Conservation (phyloP, 2,329 filamentous ascomycete genomes). For the Thyridium curvatum region DNA sequence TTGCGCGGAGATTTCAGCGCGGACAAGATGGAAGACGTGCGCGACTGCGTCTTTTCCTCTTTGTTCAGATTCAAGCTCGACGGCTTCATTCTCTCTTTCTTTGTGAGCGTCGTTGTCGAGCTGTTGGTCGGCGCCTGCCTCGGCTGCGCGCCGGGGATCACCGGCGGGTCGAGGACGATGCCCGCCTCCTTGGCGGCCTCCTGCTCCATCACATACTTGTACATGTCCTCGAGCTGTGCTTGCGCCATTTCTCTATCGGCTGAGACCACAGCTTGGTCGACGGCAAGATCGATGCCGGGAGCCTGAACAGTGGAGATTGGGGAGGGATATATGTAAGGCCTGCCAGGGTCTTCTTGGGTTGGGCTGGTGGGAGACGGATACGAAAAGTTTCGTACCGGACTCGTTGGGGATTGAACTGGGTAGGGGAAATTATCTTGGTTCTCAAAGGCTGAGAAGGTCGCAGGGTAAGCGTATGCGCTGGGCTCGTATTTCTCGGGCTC, state of each 20-base stretch:
- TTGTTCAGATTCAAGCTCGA: slow-evolving; percentile 41
- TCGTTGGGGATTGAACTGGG: slow-evolving; percentile 24
- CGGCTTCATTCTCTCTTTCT: slow-evolving; percentile 40
- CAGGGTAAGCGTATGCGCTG: slow-evolving; percentile 15
- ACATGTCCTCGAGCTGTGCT: slow-evolving; percentile 82
- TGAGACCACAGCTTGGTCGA: slow-evolving; percentile 72
- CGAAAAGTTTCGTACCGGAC: slow-evolving; percentile 41
- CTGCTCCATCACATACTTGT: slow-evolving; percentile 86
- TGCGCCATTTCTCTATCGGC: slow-evolving; percentile 70
- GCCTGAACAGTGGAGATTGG: slow-evolving; percentile 41
- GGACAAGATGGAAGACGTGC: slow-evolving; percentile 52
- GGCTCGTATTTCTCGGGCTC: slow-evolving; percentile 33
- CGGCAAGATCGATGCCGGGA: slow-evolving; percentile 59
- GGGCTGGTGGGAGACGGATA: slow-evolving; percentile 38
- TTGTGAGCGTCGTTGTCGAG: slow-evolving; percentile 26
- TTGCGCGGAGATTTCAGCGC: slow-evolving; percentile 55
- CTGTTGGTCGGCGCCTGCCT: slow-evolving; percentile 12
- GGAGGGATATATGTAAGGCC: slow-evolving; percentile 39
- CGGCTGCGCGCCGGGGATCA: slow-evolving; percentile 20
- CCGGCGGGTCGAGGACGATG: slow-evolving; percentile 37
- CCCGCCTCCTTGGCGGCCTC: slow-evolving; percentile 62
- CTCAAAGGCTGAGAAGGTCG: slow-evolving; percentile 15
- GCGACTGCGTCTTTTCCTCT: slow-evolving; percentile 47
- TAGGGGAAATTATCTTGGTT: slow-evolving; percentile 16
- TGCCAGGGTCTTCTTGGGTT: slow-evolving; percentile 15